phyloP scores from a whole-genome alignment of 371 early-diverging fungal species.

The Mucor saturninus region DNA sequence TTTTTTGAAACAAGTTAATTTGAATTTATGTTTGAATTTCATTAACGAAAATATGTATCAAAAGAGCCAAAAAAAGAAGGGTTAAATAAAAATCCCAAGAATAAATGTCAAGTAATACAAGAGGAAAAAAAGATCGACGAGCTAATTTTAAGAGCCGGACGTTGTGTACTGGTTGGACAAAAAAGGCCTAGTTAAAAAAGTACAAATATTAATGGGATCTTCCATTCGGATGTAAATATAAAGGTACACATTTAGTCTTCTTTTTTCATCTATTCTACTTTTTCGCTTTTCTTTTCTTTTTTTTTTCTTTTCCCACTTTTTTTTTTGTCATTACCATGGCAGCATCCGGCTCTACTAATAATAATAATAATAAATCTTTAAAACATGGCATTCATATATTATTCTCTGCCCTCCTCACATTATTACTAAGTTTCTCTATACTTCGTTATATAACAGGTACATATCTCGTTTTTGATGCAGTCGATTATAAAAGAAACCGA shows the following conservation, averaged over 20 bases:
- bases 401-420: background rate
- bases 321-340: background rate
- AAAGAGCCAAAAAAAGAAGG: too few species aligned
- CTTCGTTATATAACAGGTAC: conserved; percentile 2
- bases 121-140: background rate
- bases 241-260: background rate
- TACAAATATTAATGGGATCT: background rate
- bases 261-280: background rate
- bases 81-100: too few species aligned
- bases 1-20: too few species aligned
- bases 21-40: too few species aligned
- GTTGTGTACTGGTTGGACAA: background rate
- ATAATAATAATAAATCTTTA: background rate
- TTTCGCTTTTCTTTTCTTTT: background rate
- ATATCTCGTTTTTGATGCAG: background rate
- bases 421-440: background rate
- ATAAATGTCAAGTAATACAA: conserved; percentile 1
- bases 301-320: background rate
- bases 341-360: background rate
- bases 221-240: background rate
- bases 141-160: background rate
- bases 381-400: background rate
- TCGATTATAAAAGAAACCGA: background rate
- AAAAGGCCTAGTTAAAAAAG: background rate
- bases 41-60: too few species aligned